Evolutionary conservation across 73 alveolate species (phyloP).

Genomic region (Paraurostyla sp.): DNA sequence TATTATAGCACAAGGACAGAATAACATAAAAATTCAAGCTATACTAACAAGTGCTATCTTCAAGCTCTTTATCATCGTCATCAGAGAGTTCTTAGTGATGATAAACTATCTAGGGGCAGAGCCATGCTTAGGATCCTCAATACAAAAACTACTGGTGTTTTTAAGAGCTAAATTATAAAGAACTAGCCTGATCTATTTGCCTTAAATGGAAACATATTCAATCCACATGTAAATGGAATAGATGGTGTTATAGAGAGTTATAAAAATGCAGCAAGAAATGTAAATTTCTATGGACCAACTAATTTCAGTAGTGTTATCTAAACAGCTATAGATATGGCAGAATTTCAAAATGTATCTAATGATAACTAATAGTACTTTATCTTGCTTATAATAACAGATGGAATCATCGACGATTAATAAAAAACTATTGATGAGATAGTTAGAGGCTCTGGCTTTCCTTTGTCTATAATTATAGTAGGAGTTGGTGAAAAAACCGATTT

Average conservation of each 20-base stretch:
- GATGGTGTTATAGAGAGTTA: constrained; percentile 89
- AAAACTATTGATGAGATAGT: constrained; percentile 92
- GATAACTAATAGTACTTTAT: constrained; percentile 63
- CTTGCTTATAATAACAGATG: constrained; percentile 95
- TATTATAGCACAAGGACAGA: too few species aligned
- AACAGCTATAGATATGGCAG: constrained; percentile 60
- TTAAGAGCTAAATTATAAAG: too few species aligned
- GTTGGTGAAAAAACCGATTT: constrained; percentile 96
- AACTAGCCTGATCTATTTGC: constrained; percentile 93
- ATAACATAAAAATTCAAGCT: too few species aligned
- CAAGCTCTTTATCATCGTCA: too few species aligned
- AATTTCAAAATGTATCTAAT: not conserved
- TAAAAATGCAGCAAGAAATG: constrained; percentile 76
- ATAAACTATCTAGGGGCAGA: too few species aligned
- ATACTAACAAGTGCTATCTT: too few species aligned
- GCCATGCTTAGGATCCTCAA: too few species aligned
- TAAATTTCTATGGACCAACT: constrained; percentile 96
- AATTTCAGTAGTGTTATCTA: constrained; percentile 71
- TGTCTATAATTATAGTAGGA: constrained; percentile 95
- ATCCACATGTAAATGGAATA: constrained; percentile 93
- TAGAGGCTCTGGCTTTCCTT: constrained; percentile 91
- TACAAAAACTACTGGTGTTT: too few species aligned
- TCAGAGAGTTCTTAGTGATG: too few species aligned
- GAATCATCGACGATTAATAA: constrained; percentile 92
- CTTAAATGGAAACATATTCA: constrained; percentile 88